Conservation (phyloP, 768 basidiomycete species). For the Boletales sp. region DNA sequence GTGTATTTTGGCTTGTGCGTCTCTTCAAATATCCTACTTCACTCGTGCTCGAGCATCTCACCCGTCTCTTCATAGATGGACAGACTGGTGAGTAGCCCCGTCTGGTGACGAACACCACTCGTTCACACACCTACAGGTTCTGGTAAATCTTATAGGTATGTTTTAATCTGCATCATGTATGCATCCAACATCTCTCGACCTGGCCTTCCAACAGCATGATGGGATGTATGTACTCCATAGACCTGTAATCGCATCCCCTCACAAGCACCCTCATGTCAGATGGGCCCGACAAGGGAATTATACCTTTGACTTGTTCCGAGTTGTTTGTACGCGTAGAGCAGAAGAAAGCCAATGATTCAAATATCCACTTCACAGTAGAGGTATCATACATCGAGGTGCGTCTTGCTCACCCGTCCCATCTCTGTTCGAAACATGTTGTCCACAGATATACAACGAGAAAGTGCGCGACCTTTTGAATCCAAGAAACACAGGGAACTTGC, state of each 20-base stretch:
- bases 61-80: constrained; percentile 44
- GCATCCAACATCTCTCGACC: constrained; percentile 5
- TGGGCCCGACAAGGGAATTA: constrained; percentile 95
- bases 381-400: constrained; percentile 95
- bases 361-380: constrained; percentile 85
- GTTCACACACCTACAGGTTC: constrained; percentile 52
- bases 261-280: constrained; percentile 44
- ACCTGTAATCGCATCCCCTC: constrained; percentile 2
- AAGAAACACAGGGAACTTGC: constrained; percentile 92
- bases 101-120: not conserved
- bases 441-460: constrained; percentile 94
- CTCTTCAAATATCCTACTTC: constrained; percentile 4
- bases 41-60: not conserved
- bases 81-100: constrained; percentile 68
- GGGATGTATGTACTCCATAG: constrained; percentile 66
- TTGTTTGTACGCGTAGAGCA: constrained; percentile 79
- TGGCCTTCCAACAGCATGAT: constrained; percentile 65
- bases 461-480: constrained; percentile 97
- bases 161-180: constrained; percentile 9
- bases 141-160: constrained; percentile 89
- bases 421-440: not conserved
- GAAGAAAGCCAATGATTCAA: constrained; percentile 60
- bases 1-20: constrained; percentile 97
- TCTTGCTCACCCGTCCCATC: not conserved
- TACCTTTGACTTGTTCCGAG: constrained; percentile 92